Evolutionary conservation across 208 protist species (phyloP).

Genomic region (Trypanosoma scelopori): DNA sequence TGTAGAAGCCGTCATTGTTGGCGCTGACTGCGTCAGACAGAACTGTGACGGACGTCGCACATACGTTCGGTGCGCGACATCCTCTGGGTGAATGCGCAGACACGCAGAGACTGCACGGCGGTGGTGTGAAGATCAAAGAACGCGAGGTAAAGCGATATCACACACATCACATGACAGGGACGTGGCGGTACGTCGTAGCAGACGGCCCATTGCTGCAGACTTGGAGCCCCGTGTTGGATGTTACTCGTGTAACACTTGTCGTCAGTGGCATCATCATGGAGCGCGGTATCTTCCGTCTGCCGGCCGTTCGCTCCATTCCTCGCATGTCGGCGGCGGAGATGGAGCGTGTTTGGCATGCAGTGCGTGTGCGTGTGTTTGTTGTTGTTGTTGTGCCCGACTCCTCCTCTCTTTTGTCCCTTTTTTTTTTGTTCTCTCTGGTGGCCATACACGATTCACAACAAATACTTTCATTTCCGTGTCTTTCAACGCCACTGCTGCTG

Average conservation of each 20-base stretch:
- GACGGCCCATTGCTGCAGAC: constrained; percentile 76
- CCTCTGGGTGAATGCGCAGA: constrained; percentile 91
- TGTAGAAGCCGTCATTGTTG: constrained; percentile 92
- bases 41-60: constrained; percentile 97
- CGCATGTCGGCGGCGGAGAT: too few relatives aligned
- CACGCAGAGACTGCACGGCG: constrained; percentile 71
- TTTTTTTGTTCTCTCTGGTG: too few relatives aligned
- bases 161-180: constrained; percentile 68
- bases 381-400: too few relatives aligned
- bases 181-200: constrained; percentile 81
- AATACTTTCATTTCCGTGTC: too few relatives aligned
- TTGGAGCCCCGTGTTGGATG: constrained; percentile 97
- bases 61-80: constrained; percentile 97
- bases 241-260: constrained; percentile 94
- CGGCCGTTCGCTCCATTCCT: constrained; percentile 47
- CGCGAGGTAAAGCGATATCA: constrained; percentile 89
- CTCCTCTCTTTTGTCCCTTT: too few relatives aligned
- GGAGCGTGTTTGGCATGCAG: too few relatives aligned
- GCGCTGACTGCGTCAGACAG: constrained; percentile 92
- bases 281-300: constrained; percentile 75
- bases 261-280: constrained; percentile 95
- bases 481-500: too few relatives aligned
- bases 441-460: too few relatives aligned
- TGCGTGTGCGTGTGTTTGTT: too few relatives aligned
- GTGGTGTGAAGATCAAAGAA: constrained; percentile 92